Evolutionary conservation across 371 early-diverging fungal species (phyloP), one percentile per base, ranked within the genome.

Genomic region (Synchytrium microbalum): DNA sequence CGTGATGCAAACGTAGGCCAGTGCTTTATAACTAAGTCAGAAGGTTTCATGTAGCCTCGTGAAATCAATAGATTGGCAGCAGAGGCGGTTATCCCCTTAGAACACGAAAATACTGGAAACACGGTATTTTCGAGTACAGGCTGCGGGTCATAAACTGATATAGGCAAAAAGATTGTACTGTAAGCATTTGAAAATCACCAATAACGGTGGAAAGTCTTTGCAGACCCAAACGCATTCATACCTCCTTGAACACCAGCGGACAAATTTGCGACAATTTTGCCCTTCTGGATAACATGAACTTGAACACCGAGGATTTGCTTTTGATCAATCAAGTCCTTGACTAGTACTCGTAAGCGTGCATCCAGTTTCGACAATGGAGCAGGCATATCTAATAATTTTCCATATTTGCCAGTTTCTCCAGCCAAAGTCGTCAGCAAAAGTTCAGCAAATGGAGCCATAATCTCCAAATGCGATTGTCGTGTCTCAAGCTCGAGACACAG

Each of bases 391-490:
- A 14, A 23, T 23, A 51, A 51, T 14, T 51, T 51, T 23, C 51
- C 51, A 51, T 51, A 51, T 23, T 51, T 51, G 51, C 14, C 23
- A 14, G 51, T 23, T 51, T 14, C 51, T 51, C 51, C 14, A 51
- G 14, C 51, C 51, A 57, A 16, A 27, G n/a, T n/a, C 57, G 58
- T 60, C 32, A 69, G 54, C 54, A 26, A 62, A 27, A 3, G 38
- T 32, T 55, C 30, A 3, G 67, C 67, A 38, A 67, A 70, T 23
- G 71, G 71, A 5, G 58, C 60, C 72, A 72, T 68, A 56, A 64
- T 57, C 29, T 64, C 64, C 23, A 72, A 26, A 54, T 69, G 69
- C 3, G 58, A 61, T 23, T 64, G 27, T 24, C 30, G 31, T 19
- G 52, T 46, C 23, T 64, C 72, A 16, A 65, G 25, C 0, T 59